These are phyloP conservation scores for Coemansia sp. DNA, from an alignment of 192 early-diverging fungal genomes.

Conservation along the genomic window DNA sequence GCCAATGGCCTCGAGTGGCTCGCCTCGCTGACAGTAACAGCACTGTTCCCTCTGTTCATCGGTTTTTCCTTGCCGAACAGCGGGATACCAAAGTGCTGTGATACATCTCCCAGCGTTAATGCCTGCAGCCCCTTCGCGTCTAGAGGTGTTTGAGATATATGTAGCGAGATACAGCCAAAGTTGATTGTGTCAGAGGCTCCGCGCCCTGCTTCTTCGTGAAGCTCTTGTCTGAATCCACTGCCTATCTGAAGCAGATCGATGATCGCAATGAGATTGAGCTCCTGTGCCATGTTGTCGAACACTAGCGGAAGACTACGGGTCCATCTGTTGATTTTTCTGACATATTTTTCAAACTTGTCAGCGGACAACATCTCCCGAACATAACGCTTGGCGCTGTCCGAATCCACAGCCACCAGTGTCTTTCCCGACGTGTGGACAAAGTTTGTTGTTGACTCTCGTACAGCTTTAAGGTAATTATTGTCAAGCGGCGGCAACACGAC, in stretches of 20 bases:
- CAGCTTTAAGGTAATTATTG: conserved; percentile 38
- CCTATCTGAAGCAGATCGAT: conserved; percentile 80
- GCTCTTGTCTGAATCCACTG: conserved; percentile 69
- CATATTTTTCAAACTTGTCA: conserved; percentile 40
- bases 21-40: conserved; percentile 70
- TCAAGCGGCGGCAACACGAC: conserved; percentile 22
- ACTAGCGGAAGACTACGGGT: conserved; percentile 70
- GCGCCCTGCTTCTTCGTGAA: conserved; percentile 64
- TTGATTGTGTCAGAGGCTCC: conserved; percentile 77
- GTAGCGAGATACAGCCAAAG: conserved; percentile 82
- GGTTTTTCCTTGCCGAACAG: conserved; percentile 67
- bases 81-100: conserved; percentile 74
- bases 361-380: conserved; percentile 28
- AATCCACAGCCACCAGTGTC: conserved; percentile 41
- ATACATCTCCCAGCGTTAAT: conserved; percentile 64
- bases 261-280: conserved; percentile 76
- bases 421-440: conserved; percentile 24
- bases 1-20: conserved; percentile 65
- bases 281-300: conserved; percentile 72
- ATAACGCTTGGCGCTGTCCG: conserved; percentile 32
- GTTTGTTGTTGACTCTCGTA: conserved; percentile 42
- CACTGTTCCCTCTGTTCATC: conserved; percentile 28
- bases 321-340: conserved; percentile 48
- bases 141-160: conserved; percentile 68
- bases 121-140: conserved; percentile 63